Evolutionary conservation across 2,329 filamentous ascomycete species (phyloP), one percentile per base, ranked within the genome.

Genomic region (Phialocephala sp.): DNA sequence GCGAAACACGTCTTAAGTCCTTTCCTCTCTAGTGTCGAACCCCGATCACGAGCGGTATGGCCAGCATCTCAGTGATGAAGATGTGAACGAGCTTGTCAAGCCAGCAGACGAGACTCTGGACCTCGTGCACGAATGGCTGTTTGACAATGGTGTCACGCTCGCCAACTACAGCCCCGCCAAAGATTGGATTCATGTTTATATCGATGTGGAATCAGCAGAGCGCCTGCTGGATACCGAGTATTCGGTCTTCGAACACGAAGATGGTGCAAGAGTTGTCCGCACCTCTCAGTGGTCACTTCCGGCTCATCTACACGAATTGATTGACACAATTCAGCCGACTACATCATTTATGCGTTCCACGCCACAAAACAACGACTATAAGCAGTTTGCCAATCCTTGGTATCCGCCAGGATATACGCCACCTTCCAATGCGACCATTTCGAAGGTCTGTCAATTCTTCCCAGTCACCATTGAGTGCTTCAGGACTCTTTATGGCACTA

Each of bases 391-490:
- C 45, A 32, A 20, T 8, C 64, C 64, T 37, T 66, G 60, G 60
- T 27, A 35, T 2, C 64, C 64, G 20, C 57, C 64, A 27, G 56
- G 47, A 60, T 63, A 66, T 50, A 56, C 52, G 15, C 60, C 60
- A 32, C 64, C 64, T 36, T 60, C 45, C 37, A 60, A 60, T 41
- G 37, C 39, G 39, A 63, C 65, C 1, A 62, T 66, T 43, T 50
- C 63, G 9, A 60, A 62, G 39, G 80, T 98, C 93, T 81, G 95
- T 93, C 74, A 97, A 57, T 63, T 66, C 35, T 60, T 54, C 35
- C 62, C 66, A 12, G 68, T 71, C 14, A 72, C 70, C 12, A 65
- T 68, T 52, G 50, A 68, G 11, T 74, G 72, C 55, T 68, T 74
- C 45, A 47, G 61, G 35, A 70, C 63, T 9, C 61, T 73, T 4